Evolutionary conservation across 2,329 filamentous ascomycete genomes (phyloP).

Genomic region (Ophiostoma quercus): DNA sequence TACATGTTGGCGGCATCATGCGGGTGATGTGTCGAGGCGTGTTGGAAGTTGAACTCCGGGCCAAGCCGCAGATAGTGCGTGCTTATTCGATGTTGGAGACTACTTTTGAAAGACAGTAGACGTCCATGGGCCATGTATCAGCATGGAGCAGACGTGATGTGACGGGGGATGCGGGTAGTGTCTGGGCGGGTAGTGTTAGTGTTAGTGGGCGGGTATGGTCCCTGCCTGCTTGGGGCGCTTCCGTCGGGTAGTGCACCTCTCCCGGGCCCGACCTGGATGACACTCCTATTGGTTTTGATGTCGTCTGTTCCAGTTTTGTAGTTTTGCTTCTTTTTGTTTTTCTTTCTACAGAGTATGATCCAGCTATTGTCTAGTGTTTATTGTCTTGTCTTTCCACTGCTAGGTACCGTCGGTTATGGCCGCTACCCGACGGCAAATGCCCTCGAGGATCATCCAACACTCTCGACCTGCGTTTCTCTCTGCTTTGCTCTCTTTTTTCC

Average conservation of each 20-base stretch:
- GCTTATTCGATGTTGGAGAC: not conserved
- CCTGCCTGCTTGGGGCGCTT: not conserved
- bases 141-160: not conserved
- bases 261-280: not conserved
- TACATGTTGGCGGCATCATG: not conserved
- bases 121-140: not conserved
- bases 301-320: not conserved
- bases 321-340: too few relatives aligned
- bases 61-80: not conserved
- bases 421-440: not conserved
- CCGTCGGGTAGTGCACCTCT: slow-evolving; percentile 2
- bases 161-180: not conserved
- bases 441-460: not conserved
- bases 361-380: not conserved
- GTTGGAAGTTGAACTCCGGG: not conserved
- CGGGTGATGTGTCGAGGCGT: slow-evolving; percentile 7
- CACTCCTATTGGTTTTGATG: not conserved
- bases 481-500: not conserved
- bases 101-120: not conserved
- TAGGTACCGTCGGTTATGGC: not conserved
- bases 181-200: not conserved
- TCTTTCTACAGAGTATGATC: not conserved
- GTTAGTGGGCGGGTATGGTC: not conserved
- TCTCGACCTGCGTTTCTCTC: not conserved
- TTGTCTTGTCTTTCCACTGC: not conserved